These are phyloP conservation scores for Kernera saxatilis DNA, from an alignment of 345 rosid species.

Conservation along the genomic window DNA sequence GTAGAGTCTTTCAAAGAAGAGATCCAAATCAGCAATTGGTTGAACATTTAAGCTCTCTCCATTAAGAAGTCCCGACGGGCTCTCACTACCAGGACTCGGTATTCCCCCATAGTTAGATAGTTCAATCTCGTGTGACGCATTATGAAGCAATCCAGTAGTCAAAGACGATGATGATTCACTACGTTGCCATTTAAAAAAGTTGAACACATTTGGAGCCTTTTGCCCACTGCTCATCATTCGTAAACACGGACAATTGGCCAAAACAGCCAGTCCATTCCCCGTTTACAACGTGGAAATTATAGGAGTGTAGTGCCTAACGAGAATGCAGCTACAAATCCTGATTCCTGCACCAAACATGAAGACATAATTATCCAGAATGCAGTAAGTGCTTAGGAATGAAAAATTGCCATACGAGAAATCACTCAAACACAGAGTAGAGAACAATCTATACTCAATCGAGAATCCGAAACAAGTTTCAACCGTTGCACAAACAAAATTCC, in stretches of 20 bases:
- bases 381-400: background rate
- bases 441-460: slow-evolving; percentile 1
- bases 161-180: slow-evolving; percentile 69
- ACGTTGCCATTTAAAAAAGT: slow-evolving; percentile 65
- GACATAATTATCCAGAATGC: background rate
- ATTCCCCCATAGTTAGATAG: slow-evolving; percentile 73
- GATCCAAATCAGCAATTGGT: slow-evolving; percentile 88
- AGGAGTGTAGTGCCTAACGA: background rate
- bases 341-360: slow-evolving; percentile 18
- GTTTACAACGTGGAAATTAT: slow-evolving; percentile 13
- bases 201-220: slow-evolving; percentile 51
- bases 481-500: background rate
- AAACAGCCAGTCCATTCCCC: slow-evolving; percentile 84
- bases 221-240: slow-evolving; percentile 84
- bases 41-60: slow-evolving; percentile 80
- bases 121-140: slow-evolving; percentile 84
- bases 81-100: slow-evolving; percentile 94
- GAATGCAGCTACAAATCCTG: slow-evolving; percentile 26
- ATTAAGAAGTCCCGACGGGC: slow-evolving; percentile 92
- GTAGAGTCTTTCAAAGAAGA: slow-evolving; percentile 86
- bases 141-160: slow-evolving; percentile 67
- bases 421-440: background rate
- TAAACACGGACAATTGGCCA: slow-evolving; percentile 45
- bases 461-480: background rate
- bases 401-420: background rate